Percentiles rank a stretch among this genome's conserved stretches.
phyloP scores from a whole-genome alignment of 1,284 basidiomycete genomes.

The Cutaneotrichosporon dermatis region DNA sequence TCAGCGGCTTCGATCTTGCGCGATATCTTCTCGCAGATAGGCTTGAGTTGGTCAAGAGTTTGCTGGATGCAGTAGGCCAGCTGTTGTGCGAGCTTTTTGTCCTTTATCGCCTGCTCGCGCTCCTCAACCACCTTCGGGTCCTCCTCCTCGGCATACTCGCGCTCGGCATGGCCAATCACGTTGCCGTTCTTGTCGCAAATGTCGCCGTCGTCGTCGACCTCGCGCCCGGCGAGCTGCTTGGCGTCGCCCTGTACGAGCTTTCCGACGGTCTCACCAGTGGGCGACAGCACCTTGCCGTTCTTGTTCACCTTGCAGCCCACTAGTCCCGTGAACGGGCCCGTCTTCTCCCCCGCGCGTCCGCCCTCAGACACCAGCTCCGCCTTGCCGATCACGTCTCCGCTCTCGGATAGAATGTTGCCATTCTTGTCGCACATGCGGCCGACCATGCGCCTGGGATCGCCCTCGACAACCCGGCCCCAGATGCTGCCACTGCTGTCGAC shows the following conservation, averaged over 20 bases:
- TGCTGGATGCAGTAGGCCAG: conserved; percentile 1
- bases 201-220: conserved; percentile 6
- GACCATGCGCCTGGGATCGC: neutral
- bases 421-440: conserved; percentile 2
- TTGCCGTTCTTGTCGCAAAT: conserved; percentile 8
- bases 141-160: conserved; percentile 1
- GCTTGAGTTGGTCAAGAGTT: conserved; percentile 6
- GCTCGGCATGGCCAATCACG: conserved; percentile 6
- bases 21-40: conserved; percentile 1
- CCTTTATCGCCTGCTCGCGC: conserved; percentile 1
- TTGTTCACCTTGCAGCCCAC: conserved; percentile 1
- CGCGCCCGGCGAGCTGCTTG: neutral
- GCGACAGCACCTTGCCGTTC: conserved; percentile 1
- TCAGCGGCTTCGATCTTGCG: conserved; percentile 2
- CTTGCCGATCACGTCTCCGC: neutral
- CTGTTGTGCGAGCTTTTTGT: conserved; percentile 6
- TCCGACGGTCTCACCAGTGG: neutral
- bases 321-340: conserved; percentile 2
- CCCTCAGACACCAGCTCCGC: neutral
- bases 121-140: neutral
- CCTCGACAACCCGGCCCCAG: neutral
- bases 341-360: neutral
- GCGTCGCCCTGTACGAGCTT: conserved; percentile 1
- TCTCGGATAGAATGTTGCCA: neutral
- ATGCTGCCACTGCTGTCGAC: neutral